phyloP scores from a whole-genome alignment of 2,329 filamentous ascomycete species.

The Colletotrichum shisoi region DNA sequence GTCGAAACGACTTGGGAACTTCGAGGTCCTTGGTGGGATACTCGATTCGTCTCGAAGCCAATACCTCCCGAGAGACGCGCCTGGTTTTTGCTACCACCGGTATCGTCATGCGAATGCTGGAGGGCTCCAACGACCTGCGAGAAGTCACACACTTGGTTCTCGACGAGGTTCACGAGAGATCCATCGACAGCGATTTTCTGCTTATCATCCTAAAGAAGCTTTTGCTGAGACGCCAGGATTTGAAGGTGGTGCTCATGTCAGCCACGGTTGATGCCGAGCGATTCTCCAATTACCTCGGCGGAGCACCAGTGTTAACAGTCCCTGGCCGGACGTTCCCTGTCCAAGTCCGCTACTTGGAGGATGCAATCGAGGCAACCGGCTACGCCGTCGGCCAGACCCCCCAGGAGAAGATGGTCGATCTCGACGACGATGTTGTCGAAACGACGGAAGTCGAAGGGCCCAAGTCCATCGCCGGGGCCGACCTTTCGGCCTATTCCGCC shows the following conservation, averaged over 20 bases:
- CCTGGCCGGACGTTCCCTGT: constrained; percentile 95
- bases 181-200: constrained; percentile 96
- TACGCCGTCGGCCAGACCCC: constrained; percentile 63
- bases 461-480: constrained; percentile 60
- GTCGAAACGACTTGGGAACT: constrained; percentile 81
- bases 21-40: constrained; percentile 87
- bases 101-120: constrained; percentile 98
- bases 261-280: constrained; percentile 92
- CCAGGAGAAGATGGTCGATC: constrained; percentile 64
- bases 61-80: constrained; percentile 79
- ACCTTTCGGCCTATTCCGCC: constrained; percentile 75
- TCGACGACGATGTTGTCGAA: constrained; percentile 68
- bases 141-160: constrained; percentile 94
- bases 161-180: constrained; percentile 97
- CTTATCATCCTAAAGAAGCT: constrained; percentile 90
- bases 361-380: constrained; percentile 86
- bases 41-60: constrained; percentile 91
- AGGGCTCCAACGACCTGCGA: constrained; percentile 82
- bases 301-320: constrained; percentile 86
- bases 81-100: constrained; percentile 89
- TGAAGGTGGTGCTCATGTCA: constrained; percentile 97
- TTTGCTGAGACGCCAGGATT: constrained; percentile 75
- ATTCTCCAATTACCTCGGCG: constrained; percentile 87
- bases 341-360: constrained; percentile 85
- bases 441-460: constrained; percentile 57